Percentiles rank a stretch among this genome's conserved stretches.
Evolutionary conservation across 805 yeast genomes (phyloP).

Genomic region (Clavispora asparagi): DNA sequence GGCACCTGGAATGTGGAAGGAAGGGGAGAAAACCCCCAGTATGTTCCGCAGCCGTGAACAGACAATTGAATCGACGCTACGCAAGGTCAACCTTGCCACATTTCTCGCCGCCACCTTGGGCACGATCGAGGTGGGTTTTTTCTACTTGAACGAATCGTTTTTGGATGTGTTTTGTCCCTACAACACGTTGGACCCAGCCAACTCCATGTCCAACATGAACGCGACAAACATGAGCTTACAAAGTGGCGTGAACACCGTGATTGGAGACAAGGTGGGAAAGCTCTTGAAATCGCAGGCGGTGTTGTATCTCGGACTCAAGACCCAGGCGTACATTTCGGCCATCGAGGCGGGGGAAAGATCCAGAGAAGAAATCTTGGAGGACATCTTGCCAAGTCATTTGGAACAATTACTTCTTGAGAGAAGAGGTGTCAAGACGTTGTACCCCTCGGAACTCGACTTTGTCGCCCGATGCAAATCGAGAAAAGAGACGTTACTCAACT

Average conservation of each 20-base stretch:
- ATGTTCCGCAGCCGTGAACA: conserved; percentile 59
- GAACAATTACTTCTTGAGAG: conserved; percentile 42
- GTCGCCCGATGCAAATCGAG: conserved; percentile 68
- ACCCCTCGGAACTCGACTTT: conserved; percentile 80
- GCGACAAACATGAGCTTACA: conserved; percentile 27
- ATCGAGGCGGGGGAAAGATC: conserved; percentile 60
- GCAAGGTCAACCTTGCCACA: conserved; percentile 84
- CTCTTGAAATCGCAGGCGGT: conserved; percentile 77
- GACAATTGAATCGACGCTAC: conserved; percentile 56
- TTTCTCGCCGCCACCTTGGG: conserved; percentile 86
- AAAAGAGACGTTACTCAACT: conserved; percentile 51
- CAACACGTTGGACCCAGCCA: conserved; percentile 49
- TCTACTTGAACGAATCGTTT: conserved; percentile 77
- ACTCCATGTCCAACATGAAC: conserved; percentile 33
- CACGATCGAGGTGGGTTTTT: conserved; percentile 80
- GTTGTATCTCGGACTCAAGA: conserved; percentile 79
- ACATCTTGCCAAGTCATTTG: conserved; percentile 66
- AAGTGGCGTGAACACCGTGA: conserved; percentile 27
- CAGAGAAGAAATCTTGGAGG: conserved; percentile 62
- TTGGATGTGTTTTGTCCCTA: conserved; percentile 83
- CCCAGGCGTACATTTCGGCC: conserved; percentile 92
- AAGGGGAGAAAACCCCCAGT: conserved; percentile 53
- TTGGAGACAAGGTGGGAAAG: conserved; percentile 45
- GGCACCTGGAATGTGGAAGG: conserved; percentile 68
- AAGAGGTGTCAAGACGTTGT: conserved; percentile 37